Conservation (phyloP, 306 rosid species). For the Parietaria judaica region DNA sequence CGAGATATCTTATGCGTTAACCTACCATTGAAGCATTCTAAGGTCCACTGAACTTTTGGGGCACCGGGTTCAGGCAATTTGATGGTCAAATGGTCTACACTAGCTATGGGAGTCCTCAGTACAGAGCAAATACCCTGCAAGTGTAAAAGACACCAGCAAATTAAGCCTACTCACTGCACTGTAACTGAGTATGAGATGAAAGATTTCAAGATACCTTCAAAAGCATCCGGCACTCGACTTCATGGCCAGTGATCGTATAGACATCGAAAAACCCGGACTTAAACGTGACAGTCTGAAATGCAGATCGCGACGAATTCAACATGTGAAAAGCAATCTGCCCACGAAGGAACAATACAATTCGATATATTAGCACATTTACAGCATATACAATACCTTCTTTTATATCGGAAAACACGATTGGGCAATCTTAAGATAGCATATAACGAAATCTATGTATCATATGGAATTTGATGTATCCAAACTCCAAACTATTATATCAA, state of each 20-base stretch:
- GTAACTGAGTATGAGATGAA: neutral
- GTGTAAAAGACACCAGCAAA: slow-evolving; percentile 23
- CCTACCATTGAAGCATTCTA: slow-evolving; percentile 72
- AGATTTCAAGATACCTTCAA: slow-evolving; percentile 43
- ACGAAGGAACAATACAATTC: neutral
- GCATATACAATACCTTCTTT: no score
- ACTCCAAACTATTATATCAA: no score
- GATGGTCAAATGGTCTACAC: slow-evolving; percentile 63
- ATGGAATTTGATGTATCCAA: no score
- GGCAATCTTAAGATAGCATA: no score
- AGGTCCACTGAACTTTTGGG: slow-evolving; percentile 67
- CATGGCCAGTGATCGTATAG: slow-evolving; percentile 43
- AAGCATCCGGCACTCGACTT: slow-evolving; percentile 73
- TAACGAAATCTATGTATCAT: no score
- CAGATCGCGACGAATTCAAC: slow-evolving; percentile 75
- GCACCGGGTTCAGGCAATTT: slow-evolving; percentile 58
- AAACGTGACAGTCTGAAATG: slow-evolving; percentile 61
- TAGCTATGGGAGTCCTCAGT: slow-evolving; percentile 70
- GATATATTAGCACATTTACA: no score
- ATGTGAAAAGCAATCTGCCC: slow-evolving; percentile 65
- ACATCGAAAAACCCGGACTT: slow-evolving; percentile 65
- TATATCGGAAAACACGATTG: no score
- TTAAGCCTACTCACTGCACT: slow-evolving; percentile 3
- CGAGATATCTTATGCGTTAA: neutral
- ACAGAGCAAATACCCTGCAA: slow-evolving; percentile 78